phyloP scores from a whole-genome alignment of 345 rosid species.

The Pseudoturritis turrita region DNA sequence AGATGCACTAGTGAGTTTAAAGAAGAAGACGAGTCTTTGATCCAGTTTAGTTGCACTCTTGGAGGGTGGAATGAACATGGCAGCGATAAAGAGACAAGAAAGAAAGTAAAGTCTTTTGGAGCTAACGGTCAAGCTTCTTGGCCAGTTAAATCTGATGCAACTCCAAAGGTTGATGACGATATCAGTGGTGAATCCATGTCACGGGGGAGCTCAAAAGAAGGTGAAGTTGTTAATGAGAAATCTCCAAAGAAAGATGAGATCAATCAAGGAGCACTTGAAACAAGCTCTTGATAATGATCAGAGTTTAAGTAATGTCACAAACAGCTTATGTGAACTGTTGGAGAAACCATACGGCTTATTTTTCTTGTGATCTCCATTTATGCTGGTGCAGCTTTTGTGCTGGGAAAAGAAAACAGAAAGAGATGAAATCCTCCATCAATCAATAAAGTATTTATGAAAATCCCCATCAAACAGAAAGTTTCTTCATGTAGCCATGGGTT shows the following conservation, averaged over 20 bases:
- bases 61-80: conserved; percentile 8
- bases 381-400: neutral
- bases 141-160: neutral
- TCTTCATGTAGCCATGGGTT: neutral
- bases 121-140: neutral
- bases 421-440: neutral
- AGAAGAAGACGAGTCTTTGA: neutral
- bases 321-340: neutral
- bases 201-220: neutral
- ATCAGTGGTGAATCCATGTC: neutral
- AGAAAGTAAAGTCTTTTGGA: too few species aligned
- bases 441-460: too few species aligned
- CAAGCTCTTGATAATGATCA: neutral
- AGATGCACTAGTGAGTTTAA: neutral
- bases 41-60: conserved; percentile 13
- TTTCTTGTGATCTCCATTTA: conserved; percentile 3
- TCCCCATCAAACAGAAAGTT: too few species aligned
- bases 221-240: neutral
- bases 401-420: neutral
- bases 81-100: too few species aligned
- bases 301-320: neutral
- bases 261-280: neutral
- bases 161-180: neutral
- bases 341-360: conserved; percentile 4
- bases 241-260: neutral